These are phyloP conservation scores for Periconia sp. DNA, from an alignment of 2,329 filamentous ascomycete species.

Conservation along the genomic window DNA sequence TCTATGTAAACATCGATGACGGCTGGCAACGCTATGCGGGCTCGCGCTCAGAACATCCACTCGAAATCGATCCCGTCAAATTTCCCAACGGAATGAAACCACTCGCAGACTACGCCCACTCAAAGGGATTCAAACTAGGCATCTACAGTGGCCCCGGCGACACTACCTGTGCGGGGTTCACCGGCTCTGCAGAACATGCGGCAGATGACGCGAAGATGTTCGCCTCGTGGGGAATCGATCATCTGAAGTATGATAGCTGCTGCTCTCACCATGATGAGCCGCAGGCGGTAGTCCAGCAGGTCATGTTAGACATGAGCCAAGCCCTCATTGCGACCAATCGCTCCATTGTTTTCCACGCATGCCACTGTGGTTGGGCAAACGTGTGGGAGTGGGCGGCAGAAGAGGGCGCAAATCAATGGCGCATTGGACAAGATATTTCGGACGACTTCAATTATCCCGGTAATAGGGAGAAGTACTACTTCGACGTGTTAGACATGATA, in stretches of 20 bases:
- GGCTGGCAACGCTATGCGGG: slow-evolving; percentile 42
- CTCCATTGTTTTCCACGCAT: slow-evolving; percentile 30
- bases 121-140: slow-evolving; percentile 46
- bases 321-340: slow-evolving; percentile 23
- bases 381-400: slow-evolving; percentile 29
- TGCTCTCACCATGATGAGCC: slow-evolving; percentile 24
- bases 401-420: slow-evolving; percentile 31
- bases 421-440: slow-evolving; percentile 36
- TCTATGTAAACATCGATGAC: slow-evolving; percentile 41
- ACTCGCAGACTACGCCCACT: slow-evolving; percentile 45
- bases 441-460: slow-evolving; percentile 45
- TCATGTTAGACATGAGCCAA: slow-evolving; percentile 28
- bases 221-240: slow-evolving; percentile 31
- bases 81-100: slow-evolving; percentile 47
- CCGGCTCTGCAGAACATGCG: slow-evolving; percentile 26
- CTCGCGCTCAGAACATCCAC: slow-evolving; percentile 24
- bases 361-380: slow-evolving; percentile 31
- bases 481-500: slow-evolving; percentile 51
- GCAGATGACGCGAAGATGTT: slow-evolving; percentile 30
- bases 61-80: slow-evolving; percentile 41
- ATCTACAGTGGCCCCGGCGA: slow-evolving; percentile 46
- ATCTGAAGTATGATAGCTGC: slow-evolving; percentile 32
- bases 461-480: slow-evolving; percentile 39
- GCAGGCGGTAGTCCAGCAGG: slow-evolving; percentile 25
- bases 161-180: slow-evolving; percentile 28